A percentile compares a stretch with the other conserved stretches of the same genome.
These are phyloP conservation scores for Trametes gibbosa DNA, from an alignment of 768 basidiomycete genomes.

Conservation along the genomic window DNA sequence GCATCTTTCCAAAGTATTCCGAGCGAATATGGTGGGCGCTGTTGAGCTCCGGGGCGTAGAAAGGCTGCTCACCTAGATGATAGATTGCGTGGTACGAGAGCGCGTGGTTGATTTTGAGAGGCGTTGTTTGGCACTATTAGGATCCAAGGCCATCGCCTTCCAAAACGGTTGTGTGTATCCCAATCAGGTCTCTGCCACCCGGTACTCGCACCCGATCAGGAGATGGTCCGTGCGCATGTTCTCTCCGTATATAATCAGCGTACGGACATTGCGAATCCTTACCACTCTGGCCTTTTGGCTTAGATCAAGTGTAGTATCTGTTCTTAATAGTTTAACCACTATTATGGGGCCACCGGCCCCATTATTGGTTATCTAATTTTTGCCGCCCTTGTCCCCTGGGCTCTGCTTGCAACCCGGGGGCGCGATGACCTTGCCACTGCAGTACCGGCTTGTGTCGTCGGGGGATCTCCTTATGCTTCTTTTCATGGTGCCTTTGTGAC, in stretches of 20 bases:
- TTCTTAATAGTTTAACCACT: constrained; percentile 48
- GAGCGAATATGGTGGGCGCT: too few relatives aligned
- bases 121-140: constrained; percentile 4
- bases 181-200: background rate
- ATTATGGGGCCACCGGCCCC: constrained; percentile 10
- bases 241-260: background rate
- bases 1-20: too few relatives aligned
- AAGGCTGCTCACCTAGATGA: too few relatives aligned
- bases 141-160: constrained; percentile 15
- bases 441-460: constrained; percentile 31
- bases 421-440: constrained; percentile 30
- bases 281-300: constrained; percentile 66
- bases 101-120: background rate
- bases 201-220: background rate
- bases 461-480: constrained; percentile 23
- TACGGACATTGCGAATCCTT: constrained; percentile 24
- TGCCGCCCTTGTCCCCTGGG: constrained; percentile 23
- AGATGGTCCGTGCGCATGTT: constrained; percentile 15
- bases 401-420: constrained; percentile 29
- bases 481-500: constrained; percentile 12
- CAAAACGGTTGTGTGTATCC: background rate
- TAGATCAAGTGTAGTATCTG: constrained; percentile 80
- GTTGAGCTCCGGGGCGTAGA: too few relatives aligned
- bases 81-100: background rate
- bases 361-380: constrained; percentile 22